phyloP scores from a whole-genome alignment of 768 basidiomycete species.

The Russula emetica region DNA sequence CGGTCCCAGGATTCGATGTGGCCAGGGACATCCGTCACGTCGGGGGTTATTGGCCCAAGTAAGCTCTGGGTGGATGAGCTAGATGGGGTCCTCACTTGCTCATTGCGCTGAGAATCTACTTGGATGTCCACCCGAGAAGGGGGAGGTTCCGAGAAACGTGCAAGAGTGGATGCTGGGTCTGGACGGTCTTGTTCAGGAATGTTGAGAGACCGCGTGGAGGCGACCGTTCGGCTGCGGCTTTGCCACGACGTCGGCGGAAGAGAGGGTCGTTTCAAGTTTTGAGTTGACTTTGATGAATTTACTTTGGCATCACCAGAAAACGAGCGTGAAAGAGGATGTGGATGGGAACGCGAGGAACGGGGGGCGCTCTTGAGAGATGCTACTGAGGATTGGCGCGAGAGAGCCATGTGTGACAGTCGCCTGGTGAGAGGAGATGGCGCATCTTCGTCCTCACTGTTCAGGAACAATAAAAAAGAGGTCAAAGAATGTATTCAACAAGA shows the following conservation, averaged over 20 bases:
- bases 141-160: slow-evolving; percentile 25
- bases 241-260: slow-evolving; percentile 26
- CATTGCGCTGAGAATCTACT: slow-evolving; percentile 10
- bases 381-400: slow-evolving; percentile 27
- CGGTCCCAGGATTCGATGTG: slow-evolving; percentile 15
- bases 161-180: neutral
- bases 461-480: neutral
- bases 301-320: slow-evolving; percentile 20
- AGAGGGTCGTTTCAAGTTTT: slow-evolving; percentile 18
- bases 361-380: slow-evolving; percentile 22
- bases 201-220: slow-evolving; percentile 14
- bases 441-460: slow-evolving; percentile 40
- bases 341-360: slow-evolving; percentile 12
- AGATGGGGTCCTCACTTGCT: slow-evolving; percentile 23
- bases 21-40: slow-evolving; percentile 8
- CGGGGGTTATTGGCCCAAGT: slow-evolving; percentile 23
- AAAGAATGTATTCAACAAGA: neutral
- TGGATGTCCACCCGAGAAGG: slow-evolving; percentile 9
- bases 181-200: slow-evolving; percentile 20
- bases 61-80: slow-evolving; percentile 26
- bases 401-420: slow-evolving; percentile 33
- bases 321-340: slow-evolving; percentile 32
- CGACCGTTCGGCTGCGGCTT: slow-evolving; percentile 2
- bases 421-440: slow-evolving; percentile 39
- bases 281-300: neutral